phyloP scores from a whole-genome alignment of 345 rosid species.

The Citrus medica region DNA sequence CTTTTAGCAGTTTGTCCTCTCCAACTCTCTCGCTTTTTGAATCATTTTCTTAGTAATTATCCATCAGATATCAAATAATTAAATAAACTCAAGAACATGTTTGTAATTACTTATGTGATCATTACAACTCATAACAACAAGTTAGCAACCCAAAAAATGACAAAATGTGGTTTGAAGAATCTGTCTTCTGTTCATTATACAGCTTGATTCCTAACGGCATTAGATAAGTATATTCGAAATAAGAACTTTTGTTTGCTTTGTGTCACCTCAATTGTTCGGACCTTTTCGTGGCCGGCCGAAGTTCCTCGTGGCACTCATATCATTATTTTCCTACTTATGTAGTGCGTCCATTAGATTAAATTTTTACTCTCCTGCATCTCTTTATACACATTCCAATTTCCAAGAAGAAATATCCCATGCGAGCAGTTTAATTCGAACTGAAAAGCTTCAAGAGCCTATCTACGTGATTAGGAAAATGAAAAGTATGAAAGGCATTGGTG shows the following conservation, averaged over 20 bases:
- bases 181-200: background rate
- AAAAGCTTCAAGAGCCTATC: background rate
- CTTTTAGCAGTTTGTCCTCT: background rate
- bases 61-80: background rate
- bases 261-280: background rate
- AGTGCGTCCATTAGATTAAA: background rate
- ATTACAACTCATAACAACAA: background rate
- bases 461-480: background rate
- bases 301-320: background rate
- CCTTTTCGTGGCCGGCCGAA: background rate
- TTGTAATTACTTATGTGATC: background rate
- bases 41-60: background rate
- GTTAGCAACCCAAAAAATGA: background rate
- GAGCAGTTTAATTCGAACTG: background rate
- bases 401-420: background rate
- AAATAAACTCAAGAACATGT: background rate
- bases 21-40: background rate
- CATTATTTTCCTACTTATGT: background rate
- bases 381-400: background rate
- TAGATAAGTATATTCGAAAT: too few relatives aligned
- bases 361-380: background rate
- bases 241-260: background rate
- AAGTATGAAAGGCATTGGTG: background rate
- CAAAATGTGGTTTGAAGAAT: background rate
- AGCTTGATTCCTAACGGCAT: background rate